Evolutionary conservation across 78 protist genomes (phyloP).

Genomic region (Mantamonas sphyraenae): DNA sequence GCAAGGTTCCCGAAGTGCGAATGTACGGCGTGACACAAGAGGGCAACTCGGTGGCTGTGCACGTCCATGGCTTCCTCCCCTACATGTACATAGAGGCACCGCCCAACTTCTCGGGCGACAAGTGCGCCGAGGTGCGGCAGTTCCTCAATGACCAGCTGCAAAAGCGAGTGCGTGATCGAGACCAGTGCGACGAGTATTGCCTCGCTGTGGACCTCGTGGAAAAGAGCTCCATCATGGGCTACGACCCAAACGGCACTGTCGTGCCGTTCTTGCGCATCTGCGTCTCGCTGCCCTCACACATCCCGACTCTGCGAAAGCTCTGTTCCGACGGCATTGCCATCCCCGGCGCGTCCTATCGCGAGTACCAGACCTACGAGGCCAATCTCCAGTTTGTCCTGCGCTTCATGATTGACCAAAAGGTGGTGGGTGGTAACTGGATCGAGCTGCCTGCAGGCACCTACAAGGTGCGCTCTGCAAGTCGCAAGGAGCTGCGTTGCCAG

Average conservation of each 20-base stretch:
- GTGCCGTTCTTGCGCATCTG: neutral
- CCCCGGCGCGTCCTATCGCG: neutral
- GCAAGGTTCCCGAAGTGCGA: conserved; percentile 68
- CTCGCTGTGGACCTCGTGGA: conserved; percentile 2
- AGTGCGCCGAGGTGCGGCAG: conserved; percentile 21
- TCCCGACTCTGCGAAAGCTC: neutral
- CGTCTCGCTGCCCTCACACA: neutral
- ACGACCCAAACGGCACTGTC: neutral
- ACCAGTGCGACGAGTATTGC: neutral
- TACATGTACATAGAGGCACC: conserved; percentile 90
- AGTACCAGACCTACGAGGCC: conserved; percentile 83
- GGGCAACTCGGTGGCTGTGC: conserved; percentile 81
- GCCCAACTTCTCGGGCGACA: conserved; percentile 13
- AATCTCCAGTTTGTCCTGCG: conserved; percentile 86
- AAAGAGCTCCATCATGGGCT: conserved; percentile 19
- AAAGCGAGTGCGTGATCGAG: neutral
- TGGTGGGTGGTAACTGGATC: conserved; percentile 63
- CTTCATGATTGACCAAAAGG: conserved; percentile 82
- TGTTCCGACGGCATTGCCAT: too few species aligned
- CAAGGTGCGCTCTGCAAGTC: conserved; percentile 5
- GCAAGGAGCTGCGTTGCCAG: conserved; percentile 20
- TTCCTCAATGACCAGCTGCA: neutral
- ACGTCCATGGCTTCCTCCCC: conserved; percentile 94
- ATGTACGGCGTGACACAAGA: conserved; percentile 88
- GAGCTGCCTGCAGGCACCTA: conserved; percentile 75